Conservation (phyloP, 192 early-diverging fungal species). For the Phlyctochytrium planicorne region DNA sequence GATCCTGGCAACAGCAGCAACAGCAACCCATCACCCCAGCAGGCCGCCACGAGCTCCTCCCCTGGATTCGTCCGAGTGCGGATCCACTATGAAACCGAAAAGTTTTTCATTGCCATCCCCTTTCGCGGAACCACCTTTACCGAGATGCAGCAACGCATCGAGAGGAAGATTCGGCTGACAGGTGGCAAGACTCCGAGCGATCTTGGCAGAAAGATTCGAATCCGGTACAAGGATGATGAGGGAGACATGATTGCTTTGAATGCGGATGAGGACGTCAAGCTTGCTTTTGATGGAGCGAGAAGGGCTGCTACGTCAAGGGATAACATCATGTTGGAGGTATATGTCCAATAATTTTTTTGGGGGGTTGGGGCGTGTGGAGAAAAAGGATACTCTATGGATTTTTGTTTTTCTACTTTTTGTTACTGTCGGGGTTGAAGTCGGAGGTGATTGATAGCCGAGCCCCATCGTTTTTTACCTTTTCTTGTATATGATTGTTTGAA, state of each 20-base stretch:
- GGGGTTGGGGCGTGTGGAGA: no score
- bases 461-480: no score
- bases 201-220: constrained; percentile 51
- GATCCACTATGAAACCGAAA: constrained; percentile 83
- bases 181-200: constrained; percentile 39
- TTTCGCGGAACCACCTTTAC: constrained; percentile 64
- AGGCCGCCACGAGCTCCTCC: neutral
- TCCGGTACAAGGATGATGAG: constrained; percentile 92
- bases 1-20: no score
- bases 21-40: no score
- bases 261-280: constrained; percentile 84
- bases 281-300: constrained; percentile 75
- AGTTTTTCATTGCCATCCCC: constrained; percentile 86
- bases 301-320: constrained; percentile 2
- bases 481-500: no score
- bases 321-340: constrained; percentile 12
- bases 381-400: no score
- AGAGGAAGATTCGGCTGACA: constrained; percentile 79
- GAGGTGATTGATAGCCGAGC: no score
- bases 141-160: constrained; percentile 79
- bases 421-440: no score
- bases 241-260: constrained; percentile 74
- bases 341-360: no score
- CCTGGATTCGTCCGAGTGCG: constrained; percentile 68
- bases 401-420: no score